Percentiles rank a stretch among this genome's conserved stretches.
Evolutionary conservation across 495 filamentous ascomycete species (phyloP).

Genomic region (Patellaria atrata): DNA sequence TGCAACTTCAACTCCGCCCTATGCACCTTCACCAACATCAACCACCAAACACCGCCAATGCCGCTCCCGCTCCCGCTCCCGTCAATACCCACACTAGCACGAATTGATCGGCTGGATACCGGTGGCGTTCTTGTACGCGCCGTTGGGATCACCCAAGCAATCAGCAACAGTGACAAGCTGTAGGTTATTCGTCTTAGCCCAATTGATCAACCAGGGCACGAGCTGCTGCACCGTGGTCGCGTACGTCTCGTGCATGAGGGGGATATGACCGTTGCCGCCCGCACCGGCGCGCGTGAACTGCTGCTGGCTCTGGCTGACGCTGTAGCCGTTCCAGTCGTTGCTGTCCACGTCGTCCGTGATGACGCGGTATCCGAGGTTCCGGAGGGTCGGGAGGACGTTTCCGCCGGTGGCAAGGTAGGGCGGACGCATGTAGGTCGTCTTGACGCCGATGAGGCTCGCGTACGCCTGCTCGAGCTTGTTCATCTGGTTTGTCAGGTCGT

Average conservation of each 20-base stretch:
- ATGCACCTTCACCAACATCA: too few relatives aligned
- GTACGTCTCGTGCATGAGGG: conserved; percentile 43
- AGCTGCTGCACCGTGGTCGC: conserved; percentile 32
- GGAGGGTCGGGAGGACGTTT: conserved; percentile 30
- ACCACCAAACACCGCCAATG: too few relatives aligned
- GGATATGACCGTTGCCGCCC: conserved; percentile 36
- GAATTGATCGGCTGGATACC: too few relatives aligned
- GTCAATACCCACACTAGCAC: too few relatives aligned
- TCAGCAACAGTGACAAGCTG: conserved; percentile 41
- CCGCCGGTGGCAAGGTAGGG: conserved; percentile 38
- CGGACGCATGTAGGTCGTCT: conserved; percentile 40
- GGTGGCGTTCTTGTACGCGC: conserved; percentile 26
- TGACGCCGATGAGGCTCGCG: conserved; percentile 38
- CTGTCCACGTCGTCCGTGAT: conserved; percentile 40
- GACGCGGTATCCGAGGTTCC: conserved; percentile 36
- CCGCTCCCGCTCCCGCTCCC: too few relatives aligned
- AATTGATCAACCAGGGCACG: conserved; percentile 38
- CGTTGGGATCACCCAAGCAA: conserved; percentile 34
- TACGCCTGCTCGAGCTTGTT: conserved; percentile 35
- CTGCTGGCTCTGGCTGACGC: conserved; percentile 30
- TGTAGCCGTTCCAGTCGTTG: conserved; percentile 39
- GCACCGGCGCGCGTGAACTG: conserved; percentile 33
- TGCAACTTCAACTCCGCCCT: too few relatives aligned
- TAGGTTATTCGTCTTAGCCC: conserved; percentile 37
- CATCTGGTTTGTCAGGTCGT: conserved; percentile 35